Base-by-base conservation (phyloP, 768 basidiomycete genomes). In the Mrakia frigida region DNA sequence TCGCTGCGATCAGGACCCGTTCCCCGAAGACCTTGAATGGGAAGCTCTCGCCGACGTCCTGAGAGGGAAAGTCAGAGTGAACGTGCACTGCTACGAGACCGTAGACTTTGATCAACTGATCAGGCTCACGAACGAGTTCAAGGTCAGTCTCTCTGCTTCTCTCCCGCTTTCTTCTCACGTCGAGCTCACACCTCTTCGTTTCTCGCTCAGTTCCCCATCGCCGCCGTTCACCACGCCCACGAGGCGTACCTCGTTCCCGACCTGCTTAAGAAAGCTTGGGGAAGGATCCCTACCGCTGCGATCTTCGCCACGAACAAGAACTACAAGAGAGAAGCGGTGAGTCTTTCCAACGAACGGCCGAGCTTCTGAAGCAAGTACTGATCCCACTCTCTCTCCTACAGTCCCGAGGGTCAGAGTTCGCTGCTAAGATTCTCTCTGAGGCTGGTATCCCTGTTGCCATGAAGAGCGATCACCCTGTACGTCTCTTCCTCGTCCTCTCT, bases 161-260 rank as follows among this genome's bases (percentile, higher is more conserved):
- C n/a, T 11, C 80, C 81, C 28, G 80, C 9, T 21, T 82, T 74
- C 82, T 82, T 70, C 28, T 53, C 68, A 68, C 74, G 6, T 25
- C n/a, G 41, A 68, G 23, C 65, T 68, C 31, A 35, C 25, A 16
- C 23, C 39, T 39, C 53, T 53, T 39, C 31, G 68, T 37, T 35
- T 25, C n/a, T 59, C 37, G 2, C 39, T 41, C 31, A n/a, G 35
- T 46, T 70, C 60, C 16, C 21, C 21, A 14, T 50, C 33, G 23
- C 52, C 31, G 67, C 67, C 7, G 53, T 43, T 35, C 39, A 63
- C 50, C 91, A 92, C n/a, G 46, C 92, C 2, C 89, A 89, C 77
- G 91, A 94, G 79, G 88, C 91, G 0, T 93, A 90, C 79, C 88
- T 93, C 53, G 91, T 93, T 28, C 90, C 92, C 2, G 88, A 88